Evolutionary conservation across 441 rosid genomes (phyloP).

Genomic region (Monsonia emarginata): DNA sequence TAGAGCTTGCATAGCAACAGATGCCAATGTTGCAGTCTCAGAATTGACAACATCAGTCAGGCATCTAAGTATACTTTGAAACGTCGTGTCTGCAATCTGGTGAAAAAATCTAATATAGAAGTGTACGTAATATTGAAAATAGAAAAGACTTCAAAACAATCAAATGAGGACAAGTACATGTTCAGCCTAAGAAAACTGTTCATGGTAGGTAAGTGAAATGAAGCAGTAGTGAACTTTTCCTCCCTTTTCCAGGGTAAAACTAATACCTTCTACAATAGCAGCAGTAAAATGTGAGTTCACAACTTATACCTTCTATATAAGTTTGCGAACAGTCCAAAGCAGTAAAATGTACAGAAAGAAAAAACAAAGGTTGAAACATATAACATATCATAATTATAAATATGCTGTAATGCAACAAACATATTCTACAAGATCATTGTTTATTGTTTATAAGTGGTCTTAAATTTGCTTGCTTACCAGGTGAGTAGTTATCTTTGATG

Average conservation of each 20-base stretch:
- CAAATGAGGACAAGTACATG: neutral
- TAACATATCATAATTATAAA: neutral
- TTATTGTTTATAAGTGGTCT: neutral
- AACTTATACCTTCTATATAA: too few species aligned
- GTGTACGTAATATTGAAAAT: neutral
- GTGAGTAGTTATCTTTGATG: neutral
- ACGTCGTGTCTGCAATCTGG: conserved; percentile 57
- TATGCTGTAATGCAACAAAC: neutral
- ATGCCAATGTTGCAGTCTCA: conserved; percentile 66
- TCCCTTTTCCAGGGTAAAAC: neutral
- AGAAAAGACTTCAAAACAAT: neutral
- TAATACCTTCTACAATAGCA: neutral
- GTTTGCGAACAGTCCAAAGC: neutral
- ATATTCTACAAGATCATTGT: conserved; percentile 1
- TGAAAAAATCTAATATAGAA: neutral
- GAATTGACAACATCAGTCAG: conserved; percentile 55
- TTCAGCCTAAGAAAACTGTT: neutral
- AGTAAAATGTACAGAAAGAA: neutral
- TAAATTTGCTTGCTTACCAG: neutral
- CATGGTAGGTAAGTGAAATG: neutral
- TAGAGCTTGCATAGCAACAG: conserved; percentile 88
- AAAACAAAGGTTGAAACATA: neutral
- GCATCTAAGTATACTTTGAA: conserved; percentile 57
- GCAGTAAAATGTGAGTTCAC: too few species aligned
- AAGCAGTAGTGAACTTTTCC: neutral